Percentiles rank a stretch among this genome's conserved stretches.
Evolutionary conservation across 768 basidiomycete genomes (phyloP).

Genomic region (Amanita thiersii): DNA sequence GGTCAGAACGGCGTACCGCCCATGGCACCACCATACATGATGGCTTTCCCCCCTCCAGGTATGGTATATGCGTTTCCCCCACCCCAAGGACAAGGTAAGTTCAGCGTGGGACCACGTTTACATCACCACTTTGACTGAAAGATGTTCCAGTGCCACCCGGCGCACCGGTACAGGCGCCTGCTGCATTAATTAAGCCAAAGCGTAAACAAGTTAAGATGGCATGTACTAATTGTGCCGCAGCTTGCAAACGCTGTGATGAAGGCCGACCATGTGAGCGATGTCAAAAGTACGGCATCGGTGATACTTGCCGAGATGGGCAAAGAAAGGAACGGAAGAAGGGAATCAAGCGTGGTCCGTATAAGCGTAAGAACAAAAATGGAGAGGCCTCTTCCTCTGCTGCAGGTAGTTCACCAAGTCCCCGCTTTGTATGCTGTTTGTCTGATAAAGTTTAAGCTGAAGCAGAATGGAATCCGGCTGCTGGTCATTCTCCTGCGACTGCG

Average conservation of each 20-base stretch:
- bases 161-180: slow-evolving; percentile 17
- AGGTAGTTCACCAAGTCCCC: slow-evolving; percentile 1
- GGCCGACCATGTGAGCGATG: slow-evolving; percentile 86
- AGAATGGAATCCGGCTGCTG: slow-evolving; percentile 21
- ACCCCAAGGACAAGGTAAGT: slow-evolving; percentile 29
- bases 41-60: slow-evolving; percentile 31
- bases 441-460: slow-evolving; percentile 12
- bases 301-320: slow-evolving; percentile 80
- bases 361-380: slow-evolving; percentile 41
- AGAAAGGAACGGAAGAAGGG: slow-evolving; percentile 92
- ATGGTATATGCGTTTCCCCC: slow-evolving; percentile 37
- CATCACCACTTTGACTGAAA: background rate
- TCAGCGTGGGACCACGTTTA: slow-evolving; percentile 7
- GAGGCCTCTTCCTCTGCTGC: slow-evolving; percentile 8
- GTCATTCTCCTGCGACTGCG: slow-evolving; percentile 16
- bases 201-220: slow-evolving; percentile 89
- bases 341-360: slow-evolving; percentile 83
- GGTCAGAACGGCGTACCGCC: slow-evolving; percentile 24
- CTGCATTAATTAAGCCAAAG: slow-evolving; percentile 44
- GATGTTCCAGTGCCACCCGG: slow-evolving; percentile 13
- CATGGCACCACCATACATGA: slow-evolving; percentile 25
- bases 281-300: slow-evolving; percentile 75
- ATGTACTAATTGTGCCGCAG: slow-evolving; percentile 83
- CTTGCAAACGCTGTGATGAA: slow-evolving; percentile 87
- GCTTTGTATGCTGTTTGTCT: slow-evolving; percentile 4